Evolutionary conservation across 495 filamentous ascomycete species (phyloP), one percentile per base, ranked within the genome.

Genomic region (Ramalina intermedia): DNA sequence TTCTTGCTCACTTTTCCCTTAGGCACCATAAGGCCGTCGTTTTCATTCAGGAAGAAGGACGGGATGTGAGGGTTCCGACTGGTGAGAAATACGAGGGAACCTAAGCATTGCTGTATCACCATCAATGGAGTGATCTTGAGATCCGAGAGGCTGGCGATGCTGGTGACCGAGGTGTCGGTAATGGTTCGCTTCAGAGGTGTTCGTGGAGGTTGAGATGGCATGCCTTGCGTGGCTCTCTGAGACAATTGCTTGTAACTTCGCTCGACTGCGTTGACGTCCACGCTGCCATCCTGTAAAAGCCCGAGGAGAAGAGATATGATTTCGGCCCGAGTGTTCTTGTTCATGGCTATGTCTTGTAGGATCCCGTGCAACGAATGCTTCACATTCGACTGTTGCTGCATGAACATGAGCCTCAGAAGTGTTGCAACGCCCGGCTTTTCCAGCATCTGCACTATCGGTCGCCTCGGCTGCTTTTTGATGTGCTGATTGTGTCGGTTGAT

Each of bases 341-440:
- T 96, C 65, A 93, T 81, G 58, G 85, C 96, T 41, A 94, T 80
- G 53, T 91, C 82, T 54, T 82, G 74, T 27, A 99, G 80, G 49
- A 96, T 84, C 41, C 83, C 80, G 57, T 88, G 84, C 16, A 99
- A 72, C 27, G 82, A 83, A 46, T 75, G 76, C 50, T 86, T 83
- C 35, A 85, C 81, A 49, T 79, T 87, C 29, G 83, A 84, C 47
- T 88, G 84, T 52, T 94, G 85, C 39, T 85, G 82, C 52, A 96
- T 82, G 61, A 99, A 99, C 90, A 99, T 95, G 12, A 99, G 72
- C 14, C 91, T 85, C 33, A 99, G 74, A 7, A 99, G 66, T 11
- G 91, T 96, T 20, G 93, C 91, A 61, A 99, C 80, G 23, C 91
- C 91, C 47, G 88, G 74, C 61, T 94, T 96, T 66, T 99, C 93